A percentile compares a stretch with the other conserved stretches of the same genome.
Conservation (phyloP, 2,329 filamentous ascomycete genomes). For the Fusarium sambucinum region DNA sequence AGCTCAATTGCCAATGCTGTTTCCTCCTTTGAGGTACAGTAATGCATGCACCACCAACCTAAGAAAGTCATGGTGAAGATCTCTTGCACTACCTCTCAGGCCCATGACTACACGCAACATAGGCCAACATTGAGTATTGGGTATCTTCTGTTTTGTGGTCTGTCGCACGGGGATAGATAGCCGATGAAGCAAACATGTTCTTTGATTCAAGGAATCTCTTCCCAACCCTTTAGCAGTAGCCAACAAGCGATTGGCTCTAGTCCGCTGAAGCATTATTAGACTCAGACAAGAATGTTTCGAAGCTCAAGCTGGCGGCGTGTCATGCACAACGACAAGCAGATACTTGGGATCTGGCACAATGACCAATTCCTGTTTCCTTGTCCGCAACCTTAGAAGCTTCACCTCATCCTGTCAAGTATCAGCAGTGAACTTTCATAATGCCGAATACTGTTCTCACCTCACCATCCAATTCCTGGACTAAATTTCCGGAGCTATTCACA, state of each 20-base stretch:
- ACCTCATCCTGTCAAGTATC: slow-evolving; percentile 73
- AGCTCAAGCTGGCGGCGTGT: slow-evolving; percentile 75
- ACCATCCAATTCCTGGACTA: slow-evolving; percentile 79
- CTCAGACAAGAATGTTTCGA: slow-evolving; percentile 37
- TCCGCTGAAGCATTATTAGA: slow-evolving; percentile 36
- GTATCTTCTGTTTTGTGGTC: slow-evolving; percentile 24
- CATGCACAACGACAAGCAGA: slow-evolving; percentile 82
- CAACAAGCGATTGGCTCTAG: slow-evolving; percentile 23
- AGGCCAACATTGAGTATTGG: slow-evolving; percentile 22
- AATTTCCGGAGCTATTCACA: slow-evolving; percentile 73
- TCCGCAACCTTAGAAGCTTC: slow-evolving; percentile 79
- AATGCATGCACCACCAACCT: slow-evolving; percentile 10
- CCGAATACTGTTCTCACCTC: slow-evolving; percentile 63
- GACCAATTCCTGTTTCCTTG: slow-evolving; percentile 87
- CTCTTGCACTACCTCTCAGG: slow-evolving; percentile 23
- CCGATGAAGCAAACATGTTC: slow-evolving; percentile 24
- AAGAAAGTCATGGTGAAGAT: slow-evolving; percentile 26
- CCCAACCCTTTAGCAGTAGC: slow-evolving; percentile 23
- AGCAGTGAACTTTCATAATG: slow-evolving; percentile 33
- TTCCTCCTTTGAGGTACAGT: slow-evolving; percentile 7
- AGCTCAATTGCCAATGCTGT: slow-evolving; percentile 28
- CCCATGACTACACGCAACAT: slow-evolving; percentile 21
- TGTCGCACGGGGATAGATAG: slow-evolving; percentile 17
- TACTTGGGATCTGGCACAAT: slow-evolving; percentile 86
- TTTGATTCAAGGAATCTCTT: slow-evolving; percentile 11